Percentiles rank a stretch among this genome's conserved stretches.
Evolutionary conservation across 2,329 filamentous ascomycete genomes (phyloP).

Genomic region (Diaporthe sp.): DNA sequence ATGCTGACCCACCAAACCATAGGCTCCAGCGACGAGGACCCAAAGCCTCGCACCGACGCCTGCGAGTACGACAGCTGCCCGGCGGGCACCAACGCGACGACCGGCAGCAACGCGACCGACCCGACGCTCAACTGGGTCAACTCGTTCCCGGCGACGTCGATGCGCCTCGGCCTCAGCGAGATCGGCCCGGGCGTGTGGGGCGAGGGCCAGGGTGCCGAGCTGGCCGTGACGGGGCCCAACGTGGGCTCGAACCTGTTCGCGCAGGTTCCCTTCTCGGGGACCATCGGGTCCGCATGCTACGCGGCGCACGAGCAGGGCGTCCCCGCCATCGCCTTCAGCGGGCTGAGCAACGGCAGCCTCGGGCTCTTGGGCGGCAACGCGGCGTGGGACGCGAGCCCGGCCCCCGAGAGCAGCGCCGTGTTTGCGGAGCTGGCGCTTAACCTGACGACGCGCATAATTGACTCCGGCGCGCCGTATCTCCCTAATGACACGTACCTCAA

Average conservation of each 20-base stretch:
- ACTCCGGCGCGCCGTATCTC: constrained; percentile 72
- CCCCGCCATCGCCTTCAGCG: constrained; percentile 74
- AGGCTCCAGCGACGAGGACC: constrained; percentile 67
- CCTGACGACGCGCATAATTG: constrained; percentile 67
- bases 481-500: constrained; percentile 73
- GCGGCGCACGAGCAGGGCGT: constrained; percentile 67
- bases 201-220: constrained; percentile 62
- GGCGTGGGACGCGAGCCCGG: constrained; percentile 66
- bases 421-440: constrained; percentile 74
- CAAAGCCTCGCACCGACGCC: constrained; percentile 58
- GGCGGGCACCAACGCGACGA: constrained; percentile 61
- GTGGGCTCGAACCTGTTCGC: constrained; percentile 69
- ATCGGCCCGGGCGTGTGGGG: constrained; percentile 67
- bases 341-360: constrained; percentile 48
- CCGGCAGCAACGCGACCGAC: constrained; percentile 68
- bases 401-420: constrained; percentile 66
- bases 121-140: constrained; percentile 79
- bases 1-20: constrained; percentile 24
- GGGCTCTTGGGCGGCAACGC: constrained; percentile 63
- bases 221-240: constrained; percentile 76
- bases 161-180: constrained; percentile 71
- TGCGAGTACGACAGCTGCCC: constrained; percentile 76
- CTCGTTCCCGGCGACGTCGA: constrained; percentile 74
- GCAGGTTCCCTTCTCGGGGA: constrained; percentile 71
- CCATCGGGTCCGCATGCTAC: constrained; percentile 73